Percentiles rank a stretch among this genome's conserved stretches.
Conservation (phyloP, 768 basidiomycete genomes). For the Mycena polygramma region DNA sequence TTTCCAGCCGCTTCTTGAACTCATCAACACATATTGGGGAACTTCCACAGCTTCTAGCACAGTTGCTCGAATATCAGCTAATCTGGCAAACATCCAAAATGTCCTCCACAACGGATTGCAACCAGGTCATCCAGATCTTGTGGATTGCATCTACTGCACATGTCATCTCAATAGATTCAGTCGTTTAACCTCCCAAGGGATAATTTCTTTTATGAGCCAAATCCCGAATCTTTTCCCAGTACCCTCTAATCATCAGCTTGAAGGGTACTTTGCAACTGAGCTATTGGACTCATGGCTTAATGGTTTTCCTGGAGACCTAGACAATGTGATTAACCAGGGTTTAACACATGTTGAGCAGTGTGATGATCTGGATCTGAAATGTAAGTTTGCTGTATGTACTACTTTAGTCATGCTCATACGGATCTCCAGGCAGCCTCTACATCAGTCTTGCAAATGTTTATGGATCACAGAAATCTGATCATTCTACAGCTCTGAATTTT, state of each 20-base stretch:
- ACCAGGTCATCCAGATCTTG: neutral
- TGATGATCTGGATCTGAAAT: neutral
- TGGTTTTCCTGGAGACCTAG: no score
- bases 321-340: neutral
- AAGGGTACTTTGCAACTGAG: neutral
- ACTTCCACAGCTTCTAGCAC: no score
- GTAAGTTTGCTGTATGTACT: neutral
- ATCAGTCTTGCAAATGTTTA: neutral
- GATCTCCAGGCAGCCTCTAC: neutral
- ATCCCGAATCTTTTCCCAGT: neutral
- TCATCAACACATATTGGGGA: neutral
- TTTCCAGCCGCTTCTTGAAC: neutral
- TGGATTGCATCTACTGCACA: neutral
- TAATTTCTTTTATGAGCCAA: neutral
- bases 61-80: neutral
- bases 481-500: neutral
- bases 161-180: neutral
- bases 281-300: neutral
- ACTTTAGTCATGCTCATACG: neutral
- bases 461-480: neutral
- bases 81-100: neutral
- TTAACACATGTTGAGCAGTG: neutral
- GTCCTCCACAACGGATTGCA: neutral
- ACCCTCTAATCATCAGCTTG: neutral
- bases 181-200: neutral